phyloP scores from a whole-genome alignment of 192 early-diverging fungal genomes.

The Coemansia sp. region DNA sequence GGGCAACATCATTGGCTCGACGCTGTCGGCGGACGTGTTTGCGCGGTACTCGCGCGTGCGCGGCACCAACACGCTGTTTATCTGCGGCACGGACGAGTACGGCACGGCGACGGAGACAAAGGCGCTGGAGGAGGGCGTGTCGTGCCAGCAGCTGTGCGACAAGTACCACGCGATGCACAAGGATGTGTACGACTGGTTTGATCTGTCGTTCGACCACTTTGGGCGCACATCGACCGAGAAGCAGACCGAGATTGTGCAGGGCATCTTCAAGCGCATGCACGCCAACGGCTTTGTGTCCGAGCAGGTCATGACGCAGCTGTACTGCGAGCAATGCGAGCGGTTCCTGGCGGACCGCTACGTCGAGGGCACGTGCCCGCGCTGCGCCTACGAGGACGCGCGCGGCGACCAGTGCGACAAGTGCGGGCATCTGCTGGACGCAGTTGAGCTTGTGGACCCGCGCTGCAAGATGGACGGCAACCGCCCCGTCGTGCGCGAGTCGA shows the following conservation, averaged over 20 bases:
- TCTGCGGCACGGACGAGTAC: constrained; percentile 99
- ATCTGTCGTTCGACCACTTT: constrained; percentile 92
- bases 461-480: constrained; percentile 89
- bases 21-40: constrained; percentile 95
- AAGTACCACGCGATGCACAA: constrained; percentile 90
- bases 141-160: constrained; percentile 93
- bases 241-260: constrained; percentile 94
- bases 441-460: constrained; percentile 87
- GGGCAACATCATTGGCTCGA: constrained; percentile 99
- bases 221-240: constrained; percentile 88
- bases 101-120: constrained; percentile 99
- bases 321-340: constrained; percentile 81
- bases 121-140: constrained; percentile 86
- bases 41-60: constrained; percentile 90
- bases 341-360: constrained; percentile 99
- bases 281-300: constrained; percentile 70
- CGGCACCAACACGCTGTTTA: constrained; percentile 85
- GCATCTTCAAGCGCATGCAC: constrained; percentile 75
- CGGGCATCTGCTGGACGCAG: constrained; percentile 86
- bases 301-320: constrained; percentile 83
- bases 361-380: constrained; percentile 92
- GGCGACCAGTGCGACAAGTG: constrained; percentile 99
- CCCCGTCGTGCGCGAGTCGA: constrained; percentile 80
- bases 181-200: constrained; percentile 93
- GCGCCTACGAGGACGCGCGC: constrained; percentile 86